These are phyloP conservation scores for Phoenix roebelenii DNA, from an alignment of 176 grass and related monocot genomes.

Conservation along the genomic window DNA sequence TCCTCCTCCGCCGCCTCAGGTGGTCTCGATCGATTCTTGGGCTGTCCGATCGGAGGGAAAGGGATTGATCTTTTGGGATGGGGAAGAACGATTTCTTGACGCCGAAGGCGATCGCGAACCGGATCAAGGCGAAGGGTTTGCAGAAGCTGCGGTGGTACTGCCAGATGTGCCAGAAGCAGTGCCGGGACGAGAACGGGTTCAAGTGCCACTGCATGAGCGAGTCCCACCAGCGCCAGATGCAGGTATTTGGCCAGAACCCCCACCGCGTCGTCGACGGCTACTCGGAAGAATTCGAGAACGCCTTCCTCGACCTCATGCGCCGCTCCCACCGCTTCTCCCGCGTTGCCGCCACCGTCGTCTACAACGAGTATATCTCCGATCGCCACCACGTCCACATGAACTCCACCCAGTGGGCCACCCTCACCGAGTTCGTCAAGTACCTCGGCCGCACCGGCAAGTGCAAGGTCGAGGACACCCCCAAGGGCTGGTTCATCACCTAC, in stretches of 20 bases:
- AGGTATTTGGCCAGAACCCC: conserved; percentile 76
- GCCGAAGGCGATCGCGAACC: conserved; percentile 76
- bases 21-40: too few relatives aligned
- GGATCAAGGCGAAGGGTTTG: conserved; percentile 87
- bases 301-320: conserved; percentile 52
- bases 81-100: conserved; percentile 85
- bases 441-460: conserved; percentile 53
- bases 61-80: conserved; percentile 21
- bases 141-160: conserved; percentile 97
- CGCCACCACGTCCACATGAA: conserved; percentile 80
- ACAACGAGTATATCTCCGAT: conserved; percentile 77
- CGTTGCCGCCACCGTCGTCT: conserved; percentile 76
- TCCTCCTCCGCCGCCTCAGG: too few relatives aligned
- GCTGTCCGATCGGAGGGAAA: too few relatives aligned
- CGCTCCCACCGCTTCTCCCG: conserved; percentile 76
- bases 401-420: conserved; percentile 63
- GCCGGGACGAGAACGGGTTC: conserved; percentile 85
- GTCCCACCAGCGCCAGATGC: conserved; percentile 95
- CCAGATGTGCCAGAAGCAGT: conserved; percentile 99
- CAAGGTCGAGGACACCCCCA: conserved; percentile 93
- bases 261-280: conserved; percentile 53
- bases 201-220: conserved; percentile 96
- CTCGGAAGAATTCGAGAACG: conserved; percentile 68
- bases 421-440: conserved; percentile 80
- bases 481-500: conserved; percentile 95